phyloP scores from a whole-genome alignment of 805 yeast species.

The Yueomyces sp. region DNA sequence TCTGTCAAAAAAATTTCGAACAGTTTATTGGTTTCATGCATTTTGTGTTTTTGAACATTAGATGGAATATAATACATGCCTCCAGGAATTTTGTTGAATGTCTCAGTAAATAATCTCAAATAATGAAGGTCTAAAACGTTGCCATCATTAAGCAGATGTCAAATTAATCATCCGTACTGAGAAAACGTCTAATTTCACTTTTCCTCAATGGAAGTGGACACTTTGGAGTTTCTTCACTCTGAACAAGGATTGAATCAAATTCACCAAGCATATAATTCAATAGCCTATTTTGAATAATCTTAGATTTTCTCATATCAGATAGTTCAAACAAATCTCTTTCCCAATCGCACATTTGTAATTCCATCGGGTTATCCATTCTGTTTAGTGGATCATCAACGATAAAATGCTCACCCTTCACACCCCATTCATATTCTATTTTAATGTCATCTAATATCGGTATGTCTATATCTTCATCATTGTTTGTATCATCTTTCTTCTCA shows the following conservation, averaged over 20 bases:
- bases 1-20: too few species aligned
- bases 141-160: too few species aligned
- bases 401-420: conserved; percentile 1
- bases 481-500: too few species aligned
- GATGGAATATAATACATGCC: too few species aligned
- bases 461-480: too few species aligned
- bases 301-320: conserved; percentile 8
- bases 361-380: conserved; percentile 14
- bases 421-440: too few species aligned
- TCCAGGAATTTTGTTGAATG: too few species aligned
- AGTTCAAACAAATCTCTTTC: conserved; percentile 10
- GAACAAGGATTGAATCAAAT: background rate
- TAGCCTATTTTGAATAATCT: conserved; percentile 6
- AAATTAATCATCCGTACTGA: background rate
- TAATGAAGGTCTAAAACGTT: too few species aligned
- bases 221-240: background rate
- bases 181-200: background rate
- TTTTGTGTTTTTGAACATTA: too few species aligned
- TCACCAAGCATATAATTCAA: conserved; percentile 3
- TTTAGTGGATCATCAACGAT: conserved; percentile 7
- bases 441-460: too few species aligned
- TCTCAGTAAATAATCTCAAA: too few species aligned
- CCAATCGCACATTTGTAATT: conserved; percentile 13
- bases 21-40: too few species aligned
- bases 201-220: conserved; percentile 1